These are phyloP conservation scores for Ophiocordyceps camponoti-saundersi DNA, from an alignment of 2,329 filamentous ascomycete species.

Conservation along the genomic window DNA sequence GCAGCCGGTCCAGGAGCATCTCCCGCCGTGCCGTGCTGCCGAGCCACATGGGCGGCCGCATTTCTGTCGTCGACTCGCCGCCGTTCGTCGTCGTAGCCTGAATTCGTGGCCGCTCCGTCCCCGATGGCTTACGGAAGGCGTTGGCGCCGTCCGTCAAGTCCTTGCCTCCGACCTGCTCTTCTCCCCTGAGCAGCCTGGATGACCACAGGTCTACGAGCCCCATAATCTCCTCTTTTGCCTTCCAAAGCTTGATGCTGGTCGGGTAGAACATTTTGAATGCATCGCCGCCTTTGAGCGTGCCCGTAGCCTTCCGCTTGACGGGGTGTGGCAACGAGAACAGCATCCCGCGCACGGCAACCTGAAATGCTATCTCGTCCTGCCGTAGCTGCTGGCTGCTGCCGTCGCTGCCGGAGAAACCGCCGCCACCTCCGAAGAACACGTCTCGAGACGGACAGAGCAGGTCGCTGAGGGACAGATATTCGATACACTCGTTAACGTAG, in stretches of 20 bases:
- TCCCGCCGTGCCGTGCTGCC: constrained; percentile 53
- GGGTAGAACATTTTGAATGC: constrained; percentile 89
- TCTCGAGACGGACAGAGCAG: constrained; percentile 61
- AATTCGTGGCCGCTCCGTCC: constrained; percentile 17
- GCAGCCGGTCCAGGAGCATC: constrained; percentile 69
- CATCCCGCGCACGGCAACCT: constrained; percentile 74
- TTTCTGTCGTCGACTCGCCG: constrained; percentile 4
- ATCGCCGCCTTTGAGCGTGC: constrained; percentile 32
- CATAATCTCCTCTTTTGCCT: constrained; percentile 65
- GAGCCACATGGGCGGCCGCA: constrained; percentile 33
- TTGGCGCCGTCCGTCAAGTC: constrained; percentile 27
- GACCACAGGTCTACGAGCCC: constrained; percentile 56
- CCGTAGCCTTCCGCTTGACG: constrained; percentile 50
- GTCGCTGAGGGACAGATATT: constrained; percentile 75
- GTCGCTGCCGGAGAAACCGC: constrained; percentile 34
- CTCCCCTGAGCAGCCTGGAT: constrained; percentile 39
- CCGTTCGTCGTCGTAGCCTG: constrained; percentile 8
- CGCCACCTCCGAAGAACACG: constrained; percentile 46
- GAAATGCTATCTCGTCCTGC: constrained; percentile 88
- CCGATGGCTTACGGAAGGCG: constrained; percentile 27
- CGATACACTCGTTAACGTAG: constrained; percentile 70
- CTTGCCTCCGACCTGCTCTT: constrained; percentile 19
- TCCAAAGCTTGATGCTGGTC: constrained; percentile 67
- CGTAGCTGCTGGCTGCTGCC: constrained; percentile 57
- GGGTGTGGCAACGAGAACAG: constrained; percentile 73